Evolutionary conservation across 768 basidiomycete genomes (phyloP), one percentile per base, ranked within the genome.

Genomic region (Boletus fagicola): DNA sequence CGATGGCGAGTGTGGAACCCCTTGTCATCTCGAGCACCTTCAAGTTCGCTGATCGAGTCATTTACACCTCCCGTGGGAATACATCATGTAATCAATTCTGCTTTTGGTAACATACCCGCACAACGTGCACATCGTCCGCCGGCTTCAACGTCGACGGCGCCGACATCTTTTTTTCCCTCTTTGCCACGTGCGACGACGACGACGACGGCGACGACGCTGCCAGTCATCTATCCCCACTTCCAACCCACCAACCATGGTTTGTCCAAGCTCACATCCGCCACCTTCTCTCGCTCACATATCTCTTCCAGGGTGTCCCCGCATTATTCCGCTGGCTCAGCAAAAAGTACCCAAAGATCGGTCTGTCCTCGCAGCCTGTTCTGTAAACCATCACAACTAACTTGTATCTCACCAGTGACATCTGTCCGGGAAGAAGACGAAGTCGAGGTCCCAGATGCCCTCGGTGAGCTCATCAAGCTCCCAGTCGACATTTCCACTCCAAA

Each of bases 241-340:
- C 24, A 38, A 13, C 18, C 13, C 26, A 38, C 20, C 22, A 54
- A 58, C 42, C 54, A 71, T 71, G 70, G 70, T 72, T 24, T 0
- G 64, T 43, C 10, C 33, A 5, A n/a, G 0, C 39, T 33, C 13
- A 13, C 28, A 8, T 33, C 9, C 26, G 1, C 9, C 45, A 0
- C 13, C 13, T n/a, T 24, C 33, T 13, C 8, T 47, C 15, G 12
- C 45, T 70, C 12, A 61, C 39, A 13, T 49, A n/a, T 33, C 42
- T 40, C 40, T 55, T 61, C 12, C 57, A 96, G 95, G 95, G 95
- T 86, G 95, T 98, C 60, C 95, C 95, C 58, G 96, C 96, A 47
- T 83, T 98, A 61, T 98, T 98, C 77, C 87, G 96, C 70, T 99
- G 96, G 95, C 81, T 98, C 57, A 97, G 94, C 72, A 95, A 90